A percentile compares a stretch with the other conserved stretches of the same genome.
These are phyloP conservation scores for Globisporangium emineosum DNA, from an alignment of 352 stramenopile species.

Conservation along the genomic window DNA sequence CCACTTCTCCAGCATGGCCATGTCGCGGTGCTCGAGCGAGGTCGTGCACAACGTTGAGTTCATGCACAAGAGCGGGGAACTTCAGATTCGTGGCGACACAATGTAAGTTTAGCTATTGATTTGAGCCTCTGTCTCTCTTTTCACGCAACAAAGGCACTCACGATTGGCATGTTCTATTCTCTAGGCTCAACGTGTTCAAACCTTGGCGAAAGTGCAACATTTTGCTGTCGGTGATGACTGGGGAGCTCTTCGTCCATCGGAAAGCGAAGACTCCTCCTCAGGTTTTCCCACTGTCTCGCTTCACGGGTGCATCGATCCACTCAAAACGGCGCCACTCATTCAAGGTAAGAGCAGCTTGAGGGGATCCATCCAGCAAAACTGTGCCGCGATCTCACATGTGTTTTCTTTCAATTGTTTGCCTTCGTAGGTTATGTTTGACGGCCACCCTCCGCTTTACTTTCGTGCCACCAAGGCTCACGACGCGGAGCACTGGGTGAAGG, in stretches of 20 bases:
- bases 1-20: conserved; percentile 24
- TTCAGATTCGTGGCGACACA: conserved; percentile 22
- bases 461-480: conserved; percentile 16
- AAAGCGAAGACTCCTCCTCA: conserved; percentile 18
- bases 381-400: background rate
- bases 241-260: conserved; percentile 27
- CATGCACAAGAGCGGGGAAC: conserved; percentile 21
- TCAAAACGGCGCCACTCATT: conserved; percentile 21
- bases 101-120: conserved; percentile 15
- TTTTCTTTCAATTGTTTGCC: background rate
- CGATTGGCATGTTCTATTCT: background rate
- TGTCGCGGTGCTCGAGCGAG: conserved; percentile 24
- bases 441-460: conserved; percentile 23
- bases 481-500: conserved; percentile 26
- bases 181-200: conserved; percentile 24
- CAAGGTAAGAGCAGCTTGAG: conserved; percentile 14
- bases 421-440: conserved; percentile 26
- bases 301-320: conserved; percentile 25
- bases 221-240: conserved; percentile 23
- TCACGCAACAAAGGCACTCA: background rate
- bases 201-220: conserved; percentile 27
- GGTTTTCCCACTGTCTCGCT: conserved; percentile 21
- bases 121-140: background rate
- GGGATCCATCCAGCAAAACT: background rate
- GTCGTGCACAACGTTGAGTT: conserved; percentile 17